Evolutionary conservation across 2,329 filamentous ascomycete genomes (phyloP).

Genomic region (Graphilbum fragrans): DNA sequence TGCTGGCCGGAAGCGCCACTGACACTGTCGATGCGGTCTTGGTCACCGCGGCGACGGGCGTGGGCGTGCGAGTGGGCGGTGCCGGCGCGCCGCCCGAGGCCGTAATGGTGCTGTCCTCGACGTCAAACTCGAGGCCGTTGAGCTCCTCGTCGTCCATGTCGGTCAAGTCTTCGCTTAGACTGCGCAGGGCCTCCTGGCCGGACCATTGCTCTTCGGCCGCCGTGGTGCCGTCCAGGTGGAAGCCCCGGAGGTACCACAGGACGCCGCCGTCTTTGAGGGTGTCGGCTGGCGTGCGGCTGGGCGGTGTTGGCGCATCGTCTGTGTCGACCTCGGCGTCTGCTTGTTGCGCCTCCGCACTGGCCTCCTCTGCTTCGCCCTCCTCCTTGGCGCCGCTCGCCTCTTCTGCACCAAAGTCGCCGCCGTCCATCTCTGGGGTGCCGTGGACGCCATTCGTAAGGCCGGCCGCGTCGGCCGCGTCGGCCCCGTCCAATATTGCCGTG

Average conservation of each 20-base stretch:
- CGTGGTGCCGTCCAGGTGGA: slow-evolving; percentile 69
- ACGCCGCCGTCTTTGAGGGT: slow-evolving; percentile 62
- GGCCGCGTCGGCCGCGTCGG: neutral
- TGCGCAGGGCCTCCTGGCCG: slow-evolving; percentile 52
- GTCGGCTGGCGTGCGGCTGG: slow-evolving; percentile 30
- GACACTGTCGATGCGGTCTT: neutral
- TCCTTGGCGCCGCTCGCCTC: too few species aligned
- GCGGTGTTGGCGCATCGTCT: neutral
- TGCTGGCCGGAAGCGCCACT: neutral
- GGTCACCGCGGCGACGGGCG: neutral
- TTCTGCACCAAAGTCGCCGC: neutral
- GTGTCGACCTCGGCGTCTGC: neutral
- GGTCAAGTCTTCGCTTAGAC: slow-evolving; percentile 75
- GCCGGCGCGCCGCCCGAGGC: slow-evolving; percentile 17
- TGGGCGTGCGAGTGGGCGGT: neutral
- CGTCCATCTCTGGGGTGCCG: neutral
- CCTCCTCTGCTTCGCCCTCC: neutral
- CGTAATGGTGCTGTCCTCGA: slow-evolving; percentile 34
- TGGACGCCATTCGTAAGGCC: neutral
- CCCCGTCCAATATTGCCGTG: neutral
- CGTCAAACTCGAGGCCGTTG: slow-evolving; percentile 50
- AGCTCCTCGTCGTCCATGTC: slow-evolving; percentile 89
- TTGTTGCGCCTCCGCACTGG: neutral
- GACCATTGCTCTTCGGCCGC: slow-evolving; percentile 62
- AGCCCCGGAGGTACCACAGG: slow-evolving; percentile 76